These are phyloP conservation scores for Colletotrichum kahawae DNA, from an alignment of 2,329 filamentous ascomycete species.

Conservation along the genomic window DNA sequence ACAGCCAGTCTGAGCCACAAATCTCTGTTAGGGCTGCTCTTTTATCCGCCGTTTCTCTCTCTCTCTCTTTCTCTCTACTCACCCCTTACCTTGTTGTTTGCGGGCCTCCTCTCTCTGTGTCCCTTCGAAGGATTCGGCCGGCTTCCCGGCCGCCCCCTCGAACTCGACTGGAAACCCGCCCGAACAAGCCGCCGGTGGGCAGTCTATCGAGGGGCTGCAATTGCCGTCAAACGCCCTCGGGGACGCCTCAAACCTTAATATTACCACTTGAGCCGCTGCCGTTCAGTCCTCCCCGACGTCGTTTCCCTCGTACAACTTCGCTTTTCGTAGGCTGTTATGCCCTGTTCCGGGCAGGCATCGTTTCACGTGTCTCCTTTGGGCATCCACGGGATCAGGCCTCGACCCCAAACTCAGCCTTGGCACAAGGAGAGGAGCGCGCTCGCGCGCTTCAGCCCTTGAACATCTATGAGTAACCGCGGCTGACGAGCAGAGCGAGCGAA, in stretches of 20 bases:
- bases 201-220: not conserved
- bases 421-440: not conserved
- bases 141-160: not conserved
- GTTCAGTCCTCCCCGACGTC: not conserved
- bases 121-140: not conserved
- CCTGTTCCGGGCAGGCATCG: not conserved
- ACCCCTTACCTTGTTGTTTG: not conserved
- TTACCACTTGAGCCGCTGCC: not conserved
- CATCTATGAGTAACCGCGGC: not conserved
- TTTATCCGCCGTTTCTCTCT: not conserved
- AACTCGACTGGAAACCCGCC: not conserved
- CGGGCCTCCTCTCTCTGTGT: not conserved
- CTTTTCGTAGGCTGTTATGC: not conserved
- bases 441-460: not conserved
- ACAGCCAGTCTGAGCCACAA: conserved; percentile 12
- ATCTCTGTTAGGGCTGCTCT: not conserved
- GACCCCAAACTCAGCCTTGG: not conserved
- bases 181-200: not conserved
- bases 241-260: not conserved
- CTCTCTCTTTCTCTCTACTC: not conserved
- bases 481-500: not conserved
- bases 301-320: not conserved
- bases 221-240: conserved; percentile 5
- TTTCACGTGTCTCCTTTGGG: conserved; percentile 12
- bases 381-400: not conserved